Base-by-base conservation (phyloP, 2,329 filamentous ascomycete genomes). In the Colletotrichum musae region DNA sequence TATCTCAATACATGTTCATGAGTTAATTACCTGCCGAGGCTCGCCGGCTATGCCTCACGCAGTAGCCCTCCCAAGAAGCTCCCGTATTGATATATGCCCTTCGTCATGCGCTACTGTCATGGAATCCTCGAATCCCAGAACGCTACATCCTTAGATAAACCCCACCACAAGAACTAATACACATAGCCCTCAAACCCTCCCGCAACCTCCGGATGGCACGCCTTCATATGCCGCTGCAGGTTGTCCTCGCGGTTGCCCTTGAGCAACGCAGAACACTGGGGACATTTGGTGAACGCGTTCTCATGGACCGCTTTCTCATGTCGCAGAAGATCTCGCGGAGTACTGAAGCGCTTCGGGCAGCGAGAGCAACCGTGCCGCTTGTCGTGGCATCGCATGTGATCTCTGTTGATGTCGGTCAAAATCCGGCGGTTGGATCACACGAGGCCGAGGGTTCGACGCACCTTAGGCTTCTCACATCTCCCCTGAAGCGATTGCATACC, bases 381-480 rank as follows among this genome's bases (percentile, higher is more conserved):
- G 5, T 41, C 39, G 15, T 61, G 58, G 10, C 58, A 61, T 18
- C 58, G 21, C 32, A 61, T 52, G 21, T 61, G 58, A 5, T 61
- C 47, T 4, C 58, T 61, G 32, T 51, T 12, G 6, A 15, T 4
- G 12, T 32, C 13, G 21, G 24, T 12, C 36, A 13, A 9, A 28
- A 16, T 43, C 41, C 16, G 9, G 6, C 10, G 21, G n/a, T 2
- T 10, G 7, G 28, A 32, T 7, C 28, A 7, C 28, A n/a, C 12
- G 13, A n/a, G 45, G 3, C 3, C n/a, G n/a, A 2, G 24, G 5
- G 6, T 2, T 5, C 18, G 3, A 56, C 59, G 18, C 24, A 57
- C 52, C 52, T 64, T 6, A 64, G 18, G 2, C 52, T 48, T 3
- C 12, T 43, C 15, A 57, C 52, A 4, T 56, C 45, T 28, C 52